phyloP scores from a whole-genome alignment of 306 rosid species.

The Cicer bijugum region DNA sequence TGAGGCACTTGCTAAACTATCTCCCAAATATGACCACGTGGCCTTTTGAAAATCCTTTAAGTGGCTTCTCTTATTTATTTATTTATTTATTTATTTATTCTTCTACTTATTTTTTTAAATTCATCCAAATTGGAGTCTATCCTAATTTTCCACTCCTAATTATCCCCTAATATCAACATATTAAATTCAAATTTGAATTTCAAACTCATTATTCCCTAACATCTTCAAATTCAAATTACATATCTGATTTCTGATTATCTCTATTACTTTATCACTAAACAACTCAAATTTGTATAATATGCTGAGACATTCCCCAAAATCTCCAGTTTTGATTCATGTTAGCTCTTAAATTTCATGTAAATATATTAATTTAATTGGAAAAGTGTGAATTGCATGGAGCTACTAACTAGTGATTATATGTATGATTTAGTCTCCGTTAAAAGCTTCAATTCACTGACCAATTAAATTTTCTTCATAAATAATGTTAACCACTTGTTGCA shows the following conservation, averaged over 20 bases:
- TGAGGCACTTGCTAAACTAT: not conserved
- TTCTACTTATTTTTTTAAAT: not conserved
- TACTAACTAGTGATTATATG: constrained; percentile 21
- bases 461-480: constrained; percentile 22
- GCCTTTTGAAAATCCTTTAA: not conserved
- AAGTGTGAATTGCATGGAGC: not conserved
- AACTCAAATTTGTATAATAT: constrained; percentile 2
- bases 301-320: not conserved
- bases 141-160: not conserved
- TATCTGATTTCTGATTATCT: not conserved
- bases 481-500: constrained; percentile 11
- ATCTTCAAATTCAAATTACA: not conserved
- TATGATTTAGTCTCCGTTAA: constrained; percentile 33
- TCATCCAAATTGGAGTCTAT: constrained; percentile 11
- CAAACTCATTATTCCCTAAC: not conserved
- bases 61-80: not conserved
- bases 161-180: constrained; percentile 1
- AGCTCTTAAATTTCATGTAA: constrained; percentile 13
- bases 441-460: constrained; percentile 17
- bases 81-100: not conserved
- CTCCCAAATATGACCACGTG: not conserved
- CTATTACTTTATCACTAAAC: constrained; percentile 1
- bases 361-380: not conserved
- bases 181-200: constrained; percentile 7
- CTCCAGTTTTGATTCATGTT: constrained; percentile 5